Conservation (phyloP, 2,329 filamentous ascomycete species). For the Orbilia oligospora region DNA sequence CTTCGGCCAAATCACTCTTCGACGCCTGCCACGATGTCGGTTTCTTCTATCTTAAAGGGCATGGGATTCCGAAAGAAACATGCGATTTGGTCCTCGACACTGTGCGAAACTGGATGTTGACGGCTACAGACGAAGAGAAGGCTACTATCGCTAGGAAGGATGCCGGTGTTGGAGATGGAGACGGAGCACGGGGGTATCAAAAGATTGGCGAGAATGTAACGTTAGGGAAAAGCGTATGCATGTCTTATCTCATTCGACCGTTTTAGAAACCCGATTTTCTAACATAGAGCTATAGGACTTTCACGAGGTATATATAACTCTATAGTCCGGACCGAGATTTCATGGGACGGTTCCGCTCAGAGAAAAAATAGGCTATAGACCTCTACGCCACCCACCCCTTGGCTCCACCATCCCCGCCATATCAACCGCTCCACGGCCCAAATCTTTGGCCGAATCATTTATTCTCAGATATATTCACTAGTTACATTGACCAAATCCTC, state of each 20-base stretch:
- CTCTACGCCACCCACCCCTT: constrained; percentile 63
- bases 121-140: constrained; percentile 61
- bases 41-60: constrained; percentile 64
- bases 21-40: constrained; percentile 63
- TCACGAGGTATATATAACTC: constrained; percentile 62
- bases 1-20: constrained; percentile 67
- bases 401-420: constrained; percentile 61
- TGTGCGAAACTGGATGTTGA: constrained; percentile 62
- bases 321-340: constrained; percentile 2
- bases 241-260: not conserved
- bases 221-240: constrained; percentile 61
- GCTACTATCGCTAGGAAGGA: constrained; percentile 59
- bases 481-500: constrained; percentile 58
- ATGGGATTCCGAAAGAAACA: constrained; percentile 39
- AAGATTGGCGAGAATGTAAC: constrained; percentile 64
- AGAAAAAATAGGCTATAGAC: constrained; percentile 64
- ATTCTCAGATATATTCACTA: constrained; percentile 64
- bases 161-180: constrained; percentile 58
- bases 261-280: not conserved
- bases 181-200: constrained; percentile 64
- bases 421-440: constrained; percentile 66
- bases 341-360: not conserved
- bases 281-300: constrained; percentile 64
- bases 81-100: constrained; percentile 47
- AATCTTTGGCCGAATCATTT: constrained; percentile 69